Evolutionary conservation across 805 yeast species (phyloP).

Genomic region (Metschnikowia cubensis): DNA sequence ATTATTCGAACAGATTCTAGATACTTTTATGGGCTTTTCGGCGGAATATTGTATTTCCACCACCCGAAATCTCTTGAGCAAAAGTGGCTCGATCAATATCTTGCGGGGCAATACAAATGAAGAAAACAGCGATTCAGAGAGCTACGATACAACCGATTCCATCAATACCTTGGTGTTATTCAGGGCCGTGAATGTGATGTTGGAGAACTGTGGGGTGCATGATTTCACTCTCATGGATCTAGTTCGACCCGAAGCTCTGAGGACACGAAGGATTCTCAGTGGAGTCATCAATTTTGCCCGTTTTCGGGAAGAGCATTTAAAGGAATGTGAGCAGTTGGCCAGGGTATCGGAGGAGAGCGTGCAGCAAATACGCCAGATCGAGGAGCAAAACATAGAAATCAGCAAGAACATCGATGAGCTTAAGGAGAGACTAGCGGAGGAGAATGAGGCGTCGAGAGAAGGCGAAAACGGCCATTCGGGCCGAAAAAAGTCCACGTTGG

Average conservation of each 20-base stretch:
- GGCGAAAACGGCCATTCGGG: slow-evolving; percentile 12
- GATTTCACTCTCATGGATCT: slow-evolving; percentile 77
- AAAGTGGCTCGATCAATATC: slow-evolving; percentile 2
- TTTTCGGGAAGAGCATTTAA: slow-evolving; percentile 72
- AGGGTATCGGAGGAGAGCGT: slow-evolving; percentile 49
- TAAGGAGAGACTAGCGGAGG: slow-evolving; percentile 25
- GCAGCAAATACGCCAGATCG: slow-evolving; percentile 33
- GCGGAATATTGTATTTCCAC: slow-evolving; percentile 21
- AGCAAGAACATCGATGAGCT: slow-evolving; percentile 9
- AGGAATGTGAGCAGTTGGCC: slow-evolving; percentile 63
- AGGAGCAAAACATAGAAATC: slow-evolving; percentile 18
- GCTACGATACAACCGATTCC: slow-evolving; percentile 30
- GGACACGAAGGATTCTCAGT: slow-evolving; percentile 65
- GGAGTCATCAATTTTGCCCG: slow-evolving; percentile 84
- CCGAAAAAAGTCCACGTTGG: slow-evolving; percentile 34
- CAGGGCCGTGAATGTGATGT: slow-evolving; percentile 55
- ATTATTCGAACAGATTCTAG: slow-evolving; percentile 58
- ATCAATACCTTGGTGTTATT: slow-evolving; percentile 50
- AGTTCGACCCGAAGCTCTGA: slow-evolving; percentile 66
- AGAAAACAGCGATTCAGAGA: slow-evolving; percentile 15
- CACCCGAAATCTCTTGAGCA: slow-evolving; percentile 18
- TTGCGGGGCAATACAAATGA: slow-evolving; percentile 6
- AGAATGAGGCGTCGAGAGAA: slow-evolving; percentile 36
- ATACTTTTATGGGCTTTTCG: slow-evolving; percentile 54
- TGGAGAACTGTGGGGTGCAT: slow-evolving; percentile 68